Evolutionary conservation across 805 yeast species (phyloP), one percentile per base, ranked within the genome.

Genomic region (Zygosaccharomyces lentus): DNA sequence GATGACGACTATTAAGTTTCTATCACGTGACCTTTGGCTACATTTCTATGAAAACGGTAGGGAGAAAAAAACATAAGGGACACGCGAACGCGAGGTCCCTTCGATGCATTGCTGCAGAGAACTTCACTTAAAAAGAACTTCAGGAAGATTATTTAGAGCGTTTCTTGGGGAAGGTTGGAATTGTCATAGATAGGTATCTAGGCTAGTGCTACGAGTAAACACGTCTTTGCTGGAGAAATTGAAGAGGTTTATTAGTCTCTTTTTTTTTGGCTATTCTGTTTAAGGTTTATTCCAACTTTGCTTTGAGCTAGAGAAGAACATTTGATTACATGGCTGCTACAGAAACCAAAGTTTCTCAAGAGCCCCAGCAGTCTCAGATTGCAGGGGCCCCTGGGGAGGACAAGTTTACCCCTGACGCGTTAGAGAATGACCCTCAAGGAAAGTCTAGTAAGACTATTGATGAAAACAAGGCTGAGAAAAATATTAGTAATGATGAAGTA

Each of bases 401-500:
- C 50, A 48, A 46, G 31, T 34, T 53, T 27, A 54, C 55, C n/a
- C 60, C 60, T 26, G 48, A 53, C 9, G 38, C 19, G 37, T 40
- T 45, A 43, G 37, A 45, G 41, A 47, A 49, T 9, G 52, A 47
- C 21, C 41, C 47, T 9, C 50, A 50, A 32, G 49, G 47, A 30
- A 43, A 51, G 27, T 37, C 58, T 1, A 59, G 62, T 47, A 46
- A 43, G 15, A 50, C 52, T 37, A 51, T 59, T 10, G 48, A 59
- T 3, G 56, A 52, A 19, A 59, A 53, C 3, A 52, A 54, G 27
- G 56, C 52, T 7, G 47, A 55, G 2, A 40, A 53, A 24, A 50
- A 55, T n/a, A 43, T 47, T n/a, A 55, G 56, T 26, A 37, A 39
- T 13, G 57, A 43, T 6, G 36, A 43, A 12, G 37, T 41, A 6